These are phyloP conservation scores for Iris pallida DNA, from an alignment of 116 monocot species.

Conservation along the genomic window DNA sequence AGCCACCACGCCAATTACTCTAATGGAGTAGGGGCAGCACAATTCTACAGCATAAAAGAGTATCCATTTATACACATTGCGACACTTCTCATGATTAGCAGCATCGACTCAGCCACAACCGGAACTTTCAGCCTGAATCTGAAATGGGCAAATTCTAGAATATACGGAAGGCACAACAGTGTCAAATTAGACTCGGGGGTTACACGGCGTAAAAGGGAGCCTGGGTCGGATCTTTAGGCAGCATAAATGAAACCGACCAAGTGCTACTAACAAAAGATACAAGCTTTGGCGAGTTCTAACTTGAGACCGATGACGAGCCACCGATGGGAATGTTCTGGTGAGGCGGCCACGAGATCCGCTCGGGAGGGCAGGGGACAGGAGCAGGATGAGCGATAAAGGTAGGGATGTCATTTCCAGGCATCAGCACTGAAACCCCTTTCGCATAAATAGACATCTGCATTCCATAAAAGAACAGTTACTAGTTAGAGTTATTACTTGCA, in stretches of 20 bases:
- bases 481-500: no score
- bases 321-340: constrained; percentile 21
- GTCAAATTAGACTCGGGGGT: not conserved
- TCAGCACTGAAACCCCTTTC: constrained; percentile 69
- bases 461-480: no score
- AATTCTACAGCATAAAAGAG: not conserved
- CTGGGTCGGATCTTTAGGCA: not conserved
- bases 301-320: constrained; percentile 17
- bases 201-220: not conserved
- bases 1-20: constrained; percentile 11
- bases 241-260: not conserved
- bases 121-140: no score
- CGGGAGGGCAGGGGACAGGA: constrained; percentile 58
- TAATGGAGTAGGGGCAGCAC: constrained; percentile 4
- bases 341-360: constrained; percentile 51
- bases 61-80: constrained; percentile 8
- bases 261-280: not conserved
- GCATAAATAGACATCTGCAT: constrained; percentile 69
- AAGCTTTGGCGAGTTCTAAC: constrained; percentile 8
- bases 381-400: constrained; percentile 68
- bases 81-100: no score
- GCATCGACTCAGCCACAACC: no score
- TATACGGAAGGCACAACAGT: no score
- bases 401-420: constrained; percentile 74
- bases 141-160: not conserved